Conservation (phyloP, 202 grass and related monocot species). For the Miscanthus sacchariflorus region DNA sequence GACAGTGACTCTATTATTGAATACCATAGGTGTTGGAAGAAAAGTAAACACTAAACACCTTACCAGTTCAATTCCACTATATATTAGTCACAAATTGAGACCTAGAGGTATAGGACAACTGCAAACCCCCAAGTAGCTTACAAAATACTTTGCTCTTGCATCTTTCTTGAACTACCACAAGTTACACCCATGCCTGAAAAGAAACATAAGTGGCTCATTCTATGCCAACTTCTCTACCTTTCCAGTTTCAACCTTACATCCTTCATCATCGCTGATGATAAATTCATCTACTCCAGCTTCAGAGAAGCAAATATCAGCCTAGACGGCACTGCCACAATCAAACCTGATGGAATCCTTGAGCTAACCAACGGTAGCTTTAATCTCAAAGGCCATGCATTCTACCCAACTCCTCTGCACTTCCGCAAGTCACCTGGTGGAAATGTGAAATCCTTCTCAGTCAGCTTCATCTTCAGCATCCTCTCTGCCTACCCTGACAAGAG, state of each 20-base stretch:
- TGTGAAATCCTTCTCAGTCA: constrained; percentile 52
- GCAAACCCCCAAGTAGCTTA: neutral
- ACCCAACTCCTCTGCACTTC: constrained; percentile 35
- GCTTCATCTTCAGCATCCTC: constrained; percentile 39
- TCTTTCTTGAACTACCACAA: neutral
- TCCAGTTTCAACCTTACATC: neutral
- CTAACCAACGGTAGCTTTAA: constrained; percentile 51
- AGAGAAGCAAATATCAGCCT: constrained; percentile 45
- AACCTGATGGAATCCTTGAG: constrained; percentile 40
- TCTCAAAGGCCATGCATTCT: constrained; percentile 49
- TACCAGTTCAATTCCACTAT: constrained; percentile 5
- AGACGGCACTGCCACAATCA: constrained; percentile 38
- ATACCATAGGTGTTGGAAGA: neutral
- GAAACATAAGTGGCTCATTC: neutral
- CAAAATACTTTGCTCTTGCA: neutral
- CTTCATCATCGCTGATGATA: neutral
- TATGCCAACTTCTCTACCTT: constrained; percentile 12
- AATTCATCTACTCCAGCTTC: constrained; percentile 48
- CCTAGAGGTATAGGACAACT: neutral
- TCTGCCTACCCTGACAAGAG: neutral
- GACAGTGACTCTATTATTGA: neutral
- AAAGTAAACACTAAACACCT: neutral
- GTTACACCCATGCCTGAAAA: constrained; percentile 9
- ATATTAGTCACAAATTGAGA: neutral
- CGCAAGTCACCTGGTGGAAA: neutral